These are phyloP conservation scores for Quillaja saponaria DNA, from an alignment of 306 rosid genomes.

Conservation along the genomic window DNA sequence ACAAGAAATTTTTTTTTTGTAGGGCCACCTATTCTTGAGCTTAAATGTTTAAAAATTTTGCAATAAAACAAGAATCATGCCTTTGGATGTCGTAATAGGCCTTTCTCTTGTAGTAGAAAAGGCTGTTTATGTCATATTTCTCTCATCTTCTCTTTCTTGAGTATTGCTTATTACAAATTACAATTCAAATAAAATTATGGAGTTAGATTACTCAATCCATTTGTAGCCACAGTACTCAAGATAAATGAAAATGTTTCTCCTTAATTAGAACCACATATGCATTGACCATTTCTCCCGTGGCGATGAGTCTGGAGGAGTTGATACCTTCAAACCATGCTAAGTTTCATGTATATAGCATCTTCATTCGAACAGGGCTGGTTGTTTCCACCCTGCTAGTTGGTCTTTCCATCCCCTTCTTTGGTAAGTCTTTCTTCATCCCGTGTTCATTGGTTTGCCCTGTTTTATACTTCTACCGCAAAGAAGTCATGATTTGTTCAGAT, in stretches of 20 bases:
- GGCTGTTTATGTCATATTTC: constrained; percentile 8
- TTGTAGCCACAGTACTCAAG: constrained; percentile 3
- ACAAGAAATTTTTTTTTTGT: no score
- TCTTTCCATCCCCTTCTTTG: constrained; percentile 87
- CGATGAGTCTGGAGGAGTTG: constrained; percentile 95
- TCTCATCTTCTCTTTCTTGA: constrained; percentile 14
- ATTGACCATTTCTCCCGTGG: constrained; percentile 91
- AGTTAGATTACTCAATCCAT: constrained; percentile 15
- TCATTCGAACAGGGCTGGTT: constrained; percentile 85
- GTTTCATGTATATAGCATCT: constrained; percentile 58
- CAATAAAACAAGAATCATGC: no score
- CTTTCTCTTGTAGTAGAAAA: neutral
- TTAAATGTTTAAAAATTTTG: no score
- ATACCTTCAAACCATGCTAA: constrained; percentile 73
- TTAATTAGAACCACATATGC: constrained; percentile 83
- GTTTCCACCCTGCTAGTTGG: constrained; percentile 78
- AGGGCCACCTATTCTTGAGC: no score
- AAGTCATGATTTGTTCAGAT: neutral
- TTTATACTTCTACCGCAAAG: neutral
- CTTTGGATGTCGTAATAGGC: no score
- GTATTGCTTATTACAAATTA: neutral
- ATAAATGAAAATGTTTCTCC: constrained; percentile 35
- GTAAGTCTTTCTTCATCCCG: constrained; percentile 45
- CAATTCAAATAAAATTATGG: neutral
- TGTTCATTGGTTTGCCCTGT: constrained; percentile 2